phyloP scores from a whole-genome alignment of 495 filamentous ascomycete species.

The Choiromyces venosus region DNA sequence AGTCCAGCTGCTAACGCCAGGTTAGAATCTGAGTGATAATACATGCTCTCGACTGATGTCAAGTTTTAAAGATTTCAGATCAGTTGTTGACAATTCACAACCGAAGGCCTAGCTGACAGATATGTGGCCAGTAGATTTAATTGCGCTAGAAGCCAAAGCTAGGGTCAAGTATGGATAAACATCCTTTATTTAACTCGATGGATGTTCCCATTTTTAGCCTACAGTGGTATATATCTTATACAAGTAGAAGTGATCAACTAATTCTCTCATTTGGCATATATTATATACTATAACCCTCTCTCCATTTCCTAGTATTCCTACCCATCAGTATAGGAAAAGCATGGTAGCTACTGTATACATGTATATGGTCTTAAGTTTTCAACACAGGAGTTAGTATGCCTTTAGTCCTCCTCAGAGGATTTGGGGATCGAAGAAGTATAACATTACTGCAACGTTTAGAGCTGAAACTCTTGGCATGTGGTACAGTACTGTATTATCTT shows the following conservation, averaged over 20 bases:
- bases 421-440: neutral
- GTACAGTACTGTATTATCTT: too few species aligned
- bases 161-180: neutral
- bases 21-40: neutral
- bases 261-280: too few species aligned
- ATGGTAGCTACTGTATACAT: too few species aligned
- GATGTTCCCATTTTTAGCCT: neutral
- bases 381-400: too few species aligned
- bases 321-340: neutral
- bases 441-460: neutral
- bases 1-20: neutral
- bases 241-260: neutral
- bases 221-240: neutral
- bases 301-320: neutral
- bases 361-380: too few species aligned
- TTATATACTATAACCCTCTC: neutral
- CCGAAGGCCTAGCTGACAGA: too few species aligned
- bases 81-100: neutral
- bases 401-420: too few species aligned
- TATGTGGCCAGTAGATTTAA: neutral
- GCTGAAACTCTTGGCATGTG: neutral
- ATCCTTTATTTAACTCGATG: neutral
- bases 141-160: neutral
- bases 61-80: neutral
- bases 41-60: neutral